Conservation (phyloP, 164 flowering plant species). For the Magnolia sinica region DNA sequence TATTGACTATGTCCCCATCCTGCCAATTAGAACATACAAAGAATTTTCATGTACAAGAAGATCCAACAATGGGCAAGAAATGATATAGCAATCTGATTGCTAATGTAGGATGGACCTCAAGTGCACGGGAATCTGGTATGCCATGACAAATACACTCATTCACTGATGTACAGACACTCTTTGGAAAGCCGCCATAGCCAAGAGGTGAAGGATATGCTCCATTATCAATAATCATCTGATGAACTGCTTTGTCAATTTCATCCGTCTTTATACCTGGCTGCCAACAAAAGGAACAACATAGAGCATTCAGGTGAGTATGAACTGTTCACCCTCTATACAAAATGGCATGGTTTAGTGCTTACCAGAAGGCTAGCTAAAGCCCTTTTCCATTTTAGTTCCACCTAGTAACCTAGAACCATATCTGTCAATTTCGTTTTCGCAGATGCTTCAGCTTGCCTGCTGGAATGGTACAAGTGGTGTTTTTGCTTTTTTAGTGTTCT, state of each 20-base stretch:
- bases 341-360: neutral
- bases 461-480: too few species aligned
- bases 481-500: too few species aligned
- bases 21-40: slow-evolving; percentile 30
- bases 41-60: neutral
- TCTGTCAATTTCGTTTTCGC: too few species aligned
- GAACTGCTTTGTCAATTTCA: slow-evolving; percentile 94
- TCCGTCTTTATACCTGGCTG: slow-evolving; percentile 98
- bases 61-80: neutral
- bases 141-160: slow-evolving; percentile 99
- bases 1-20: slow-evolving; percentile 98
- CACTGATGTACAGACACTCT: slow-evolving; percentile 98
- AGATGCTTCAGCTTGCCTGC: too few species aligned
- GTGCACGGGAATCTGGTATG: slow-evolving; percentile 90
- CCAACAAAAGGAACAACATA: slow-evolving; percentile 31
- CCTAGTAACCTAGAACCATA: neutral
- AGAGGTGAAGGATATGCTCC: slow-evolving; percentile 99
- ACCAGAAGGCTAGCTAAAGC: too few species aligned
- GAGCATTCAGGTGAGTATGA: neutral
- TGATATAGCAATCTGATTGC: slow-evolving; percentile 1
- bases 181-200: slow-evolving; percentile 96
- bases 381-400: neutral
- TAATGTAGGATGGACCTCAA: slow-evolving; percentile 57
- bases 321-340: neutral
- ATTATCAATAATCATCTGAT: slow-evolving; percentile 95